Base-by-base conservation (phyloP, 306 rosid genomes). In the Bauhinia variegata region DNA sequence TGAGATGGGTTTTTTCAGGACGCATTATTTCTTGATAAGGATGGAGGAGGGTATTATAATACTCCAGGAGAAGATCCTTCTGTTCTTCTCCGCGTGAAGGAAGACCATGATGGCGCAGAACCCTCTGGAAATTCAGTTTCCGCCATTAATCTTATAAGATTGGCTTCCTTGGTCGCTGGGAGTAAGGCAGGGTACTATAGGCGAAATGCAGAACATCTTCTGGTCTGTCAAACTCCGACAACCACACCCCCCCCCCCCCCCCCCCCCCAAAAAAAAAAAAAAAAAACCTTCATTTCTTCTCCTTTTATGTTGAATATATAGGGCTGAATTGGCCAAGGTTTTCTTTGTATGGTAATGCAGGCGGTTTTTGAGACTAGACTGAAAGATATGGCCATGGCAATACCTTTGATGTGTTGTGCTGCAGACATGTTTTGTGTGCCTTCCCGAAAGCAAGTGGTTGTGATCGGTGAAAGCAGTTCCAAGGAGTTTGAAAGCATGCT, bases 31-130 rank as follows among this genome's bases (percentile, higher is more conserved):
- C 89, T 87, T 81, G 98, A 92, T 80, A 84, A 43, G 75, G 83
- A 83, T 51, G 96, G 98, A 58, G 98, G 98, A 18, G 96, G 93
- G 62, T 92, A 92, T 82, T 92, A 82, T 68, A 92, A 89, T 73
- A 89, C 87, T 65, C 76, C 91, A 8, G 98, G 96, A 13, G 96
- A 92, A 82, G 98, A 92, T 80, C 64, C 89, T 62, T 87, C 92
- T 6, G 81, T 93, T 74, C 96, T 93, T 63, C 86, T 36, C 51
- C 96, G 97, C 0, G 88, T 89, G 67, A 88, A 93, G 83, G 96
- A 93, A 86, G 98, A 93, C 72, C 89, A 93, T 17, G 98, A 92
- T 38, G 96, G 96, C 46, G 96, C 96, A 12, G 98, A 92, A 65
- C 96, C 96, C 48, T 92, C 96, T n/a, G 98, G 96, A 32, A 92